These are phyloP conservation scores for Psilocybe sp. DNA, from an alignment of 768 basidiomycete species.

Conservation along the genomic window DNA sequence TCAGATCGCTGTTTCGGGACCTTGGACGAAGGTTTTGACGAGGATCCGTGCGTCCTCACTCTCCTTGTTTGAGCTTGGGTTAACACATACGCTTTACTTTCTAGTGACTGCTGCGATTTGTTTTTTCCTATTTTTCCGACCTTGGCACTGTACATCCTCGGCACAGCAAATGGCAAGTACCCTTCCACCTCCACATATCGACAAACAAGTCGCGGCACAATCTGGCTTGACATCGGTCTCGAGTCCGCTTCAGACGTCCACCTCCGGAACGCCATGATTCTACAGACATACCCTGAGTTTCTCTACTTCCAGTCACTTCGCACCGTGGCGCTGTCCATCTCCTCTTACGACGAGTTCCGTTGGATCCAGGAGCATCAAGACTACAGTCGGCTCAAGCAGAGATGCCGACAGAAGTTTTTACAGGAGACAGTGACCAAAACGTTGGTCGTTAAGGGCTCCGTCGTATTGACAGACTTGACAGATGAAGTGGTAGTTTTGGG, in stretches of 20 bases:
- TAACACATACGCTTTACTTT: not conserved
- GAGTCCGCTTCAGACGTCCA: slow-evolving; percentile 58
- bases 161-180: slow-evolving; percentile 21
- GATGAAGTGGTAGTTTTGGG: slow-evolving; percentile 51
- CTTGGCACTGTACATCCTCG: slow-evolving; percentile 51
- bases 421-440: slow-evolving; percentile 56
- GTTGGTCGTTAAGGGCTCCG: slow-evolving; percentile 45
- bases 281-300: slow-evolving; percentile 47
- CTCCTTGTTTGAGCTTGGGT: not conserved
- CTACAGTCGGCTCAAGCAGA: slow-evolving; percentile 52
- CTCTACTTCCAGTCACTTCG: slow-evolving; percentile 54
- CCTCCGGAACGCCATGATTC: slow-evolving; percentile 55
- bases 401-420: slow-evolving; percentile 54
- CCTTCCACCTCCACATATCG: slow-evolving; percentile 11
- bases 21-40: slow-evolving; percentile 46
- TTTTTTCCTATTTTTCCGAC: slow-evolving; percentile 58
- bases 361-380: slow-evolving; percentile 54
- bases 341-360: slow-evolving; percentile 56
- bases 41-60: slow-evolving; percentile 33
- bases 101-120: slow-evolving; percentile 44
- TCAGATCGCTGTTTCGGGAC: slow-evolving; percentile 53
- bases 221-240: slow-evolving; percentile 45
- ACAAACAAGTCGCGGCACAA: slow-evolving; percentile 16
- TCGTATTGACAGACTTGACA: slow-evolving; percentile 51
- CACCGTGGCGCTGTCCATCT: slow-evolving; percentile 48